A percentile compares a stretch with the other conserved stretches of the same genome.
These are phyloP conservation scores for Podospora pseudoanserina DNA, from an alignment of 495 filamentous ascomycete genomes.

Conservation along the genomic window DNA sequence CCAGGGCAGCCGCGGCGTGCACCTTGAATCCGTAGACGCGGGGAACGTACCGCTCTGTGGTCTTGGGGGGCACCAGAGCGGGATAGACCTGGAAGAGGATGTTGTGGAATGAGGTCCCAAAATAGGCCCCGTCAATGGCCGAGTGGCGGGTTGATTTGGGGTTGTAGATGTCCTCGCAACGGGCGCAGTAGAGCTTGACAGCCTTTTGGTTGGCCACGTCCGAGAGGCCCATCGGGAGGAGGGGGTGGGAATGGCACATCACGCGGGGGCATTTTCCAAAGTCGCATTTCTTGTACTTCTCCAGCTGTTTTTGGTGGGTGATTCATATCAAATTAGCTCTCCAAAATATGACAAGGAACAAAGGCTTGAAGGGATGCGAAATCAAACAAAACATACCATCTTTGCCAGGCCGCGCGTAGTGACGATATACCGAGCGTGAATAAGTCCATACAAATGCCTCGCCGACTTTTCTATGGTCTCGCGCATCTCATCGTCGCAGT, in stretches of 20 bases:
- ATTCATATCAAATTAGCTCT: not conserved
- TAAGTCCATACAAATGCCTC: constrained; percentile 90
- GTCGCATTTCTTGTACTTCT: constrained; percentile 97
- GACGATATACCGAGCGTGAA: constrained; percentile 96
- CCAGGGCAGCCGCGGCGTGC: constrained; percentile 81
- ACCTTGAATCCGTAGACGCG: constrained; percentile 92
- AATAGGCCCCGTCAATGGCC: constrained; percentile 95
- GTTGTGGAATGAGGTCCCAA: constrained; percentile 96
- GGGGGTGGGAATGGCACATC: constrained; percentile 82
- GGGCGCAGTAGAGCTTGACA: constrained; percentile 93
- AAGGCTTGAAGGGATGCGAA: not conserved
- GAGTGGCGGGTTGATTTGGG: constrained; percentile 96
- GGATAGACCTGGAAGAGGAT: constrained; percentile 99
- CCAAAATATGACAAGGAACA: not conserved
- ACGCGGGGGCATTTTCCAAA: constrained; percentile 98
- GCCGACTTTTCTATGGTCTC: constrained; percentile 98
- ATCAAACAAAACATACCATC: constrained; percentile 62
- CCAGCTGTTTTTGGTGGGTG: constrained; percentile 57
- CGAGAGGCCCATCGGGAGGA: constrained; percentile 88
- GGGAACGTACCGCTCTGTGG: constrained; percentile 77
- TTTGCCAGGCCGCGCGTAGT: constrained; percentile 91
- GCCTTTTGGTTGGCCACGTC: constrained; percentile 80
- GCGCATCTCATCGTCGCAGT: constrained; percentile 96
- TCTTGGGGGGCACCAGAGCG: constrained; percentile 79
- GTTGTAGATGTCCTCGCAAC: constrained; percentile 98